phyloP scores from a whole-genome alignment of 106 monocot genomes.

The Platanthera zijinensis region DNA sequence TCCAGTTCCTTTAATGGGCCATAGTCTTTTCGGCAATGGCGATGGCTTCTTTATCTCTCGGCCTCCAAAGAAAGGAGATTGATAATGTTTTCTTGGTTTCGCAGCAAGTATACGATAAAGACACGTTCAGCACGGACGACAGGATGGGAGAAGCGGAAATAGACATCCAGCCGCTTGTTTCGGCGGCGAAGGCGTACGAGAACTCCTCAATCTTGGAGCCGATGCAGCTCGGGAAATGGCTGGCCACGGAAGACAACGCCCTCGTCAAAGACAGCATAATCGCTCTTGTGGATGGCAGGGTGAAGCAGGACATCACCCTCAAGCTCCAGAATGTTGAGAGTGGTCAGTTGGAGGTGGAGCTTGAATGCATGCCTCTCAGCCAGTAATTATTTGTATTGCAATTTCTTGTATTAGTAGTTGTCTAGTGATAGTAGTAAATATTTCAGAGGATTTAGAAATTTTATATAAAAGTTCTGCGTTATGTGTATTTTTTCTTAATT shows the following conservation, averaged over 20 bases:
- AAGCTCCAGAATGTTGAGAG: conserved; percentile 76
- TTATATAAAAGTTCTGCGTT: no score
- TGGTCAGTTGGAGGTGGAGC: conserved; percentile 67
- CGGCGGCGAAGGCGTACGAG: conserved; percentile 38
- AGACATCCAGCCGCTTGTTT: conserved; percentile 10
- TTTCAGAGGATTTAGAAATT: no score
- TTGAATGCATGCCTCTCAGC: conserved; percentile 75
- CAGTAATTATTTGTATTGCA: conserved; percentile 21
- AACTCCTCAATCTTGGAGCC: conserved; percentile 32
- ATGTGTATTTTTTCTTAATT: no score
- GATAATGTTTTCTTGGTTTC: not conserved
- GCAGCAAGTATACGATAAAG: conserved; percentile 11
- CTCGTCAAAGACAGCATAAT: conserved; percentile 62
- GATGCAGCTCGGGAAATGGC: conserved; percentile 58
- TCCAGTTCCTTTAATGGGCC: no score
- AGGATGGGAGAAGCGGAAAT: conserved; percentile 13
- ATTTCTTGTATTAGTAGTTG: not conserved
- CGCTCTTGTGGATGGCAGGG: conserved; percentile 47
- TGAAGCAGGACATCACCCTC: conserved; percentile 62
- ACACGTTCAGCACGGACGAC: conserved; percentile 10
- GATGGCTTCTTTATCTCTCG: no score
- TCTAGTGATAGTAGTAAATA: no score
- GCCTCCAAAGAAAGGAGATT: no score
- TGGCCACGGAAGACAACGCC: conserved; percentile 45
- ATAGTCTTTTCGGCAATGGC: no score